These are phyloP conservation scores for Ophioceras dolichostomum DNA, from an alignment of 2,329 filamentous ascomycete genomes.

Conservation along the genomic window DNA sequence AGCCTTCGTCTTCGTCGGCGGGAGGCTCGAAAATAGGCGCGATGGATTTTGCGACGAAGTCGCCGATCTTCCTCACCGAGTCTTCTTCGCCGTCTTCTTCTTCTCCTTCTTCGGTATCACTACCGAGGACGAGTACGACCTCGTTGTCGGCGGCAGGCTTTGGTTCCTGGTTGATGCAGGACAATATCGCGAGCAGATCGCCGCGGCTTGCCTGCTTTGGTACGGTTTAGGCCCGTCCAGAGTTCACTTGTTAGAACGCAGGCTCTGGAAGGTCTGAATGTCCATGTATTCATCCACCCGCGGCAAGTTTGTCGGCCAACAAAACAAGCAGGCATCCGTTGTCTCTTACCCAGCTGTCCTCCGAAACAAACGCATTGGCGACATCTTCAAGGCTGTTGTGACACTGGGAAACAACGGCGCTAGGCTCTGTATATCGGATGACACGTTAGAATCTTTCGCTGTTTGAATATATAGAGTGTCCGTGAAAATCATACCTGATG, in stretches of 20 bases:
- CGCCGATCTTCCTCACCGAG: constrained; percentile 2
- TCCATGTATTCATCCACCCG: too few relatives aligned
- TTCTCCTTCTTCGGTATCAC: neutral
- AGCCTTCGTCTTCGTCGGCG: constrained; percentile 1
- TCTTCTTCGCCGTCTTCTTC: neutral
- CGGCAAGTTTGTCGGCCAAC: too few relatives aligned
- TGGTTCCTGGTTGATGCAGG: constrained; percentile 1
- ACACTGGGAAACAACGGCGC: too few relatives aligned
- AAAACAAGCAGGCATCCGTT: too few relatives aligned
- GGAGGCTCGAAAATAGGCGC: constrained; percentile 3
- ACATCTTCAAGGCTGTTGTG: neutral
- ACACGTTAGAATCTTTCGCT: neutral
- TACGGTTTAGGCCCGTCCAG: too few relatives aligned
- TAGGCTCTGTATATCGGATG: too few relatives aligned
- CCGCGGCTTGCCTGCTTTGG: constrained; percentile 3
- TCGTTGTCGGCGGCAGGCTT: neutral
- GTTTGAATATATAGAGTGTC: neutral
- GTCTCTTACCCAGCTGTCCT: neutral
- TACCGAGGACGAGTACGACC: too few relatives aligned
- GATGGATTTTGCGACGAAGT: constrained; percentile 5
- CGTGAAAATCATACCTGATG: neutral
- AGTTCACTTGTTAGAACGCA: too few relatives aligned
- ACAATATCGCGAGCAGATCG: constrained; percentile 3
- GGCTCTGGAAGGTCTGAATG: too few relatives aligned
- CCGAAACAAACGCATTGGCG: neutral